Evolutionary conservation across 495 filamentous ascomycete species (phyloP).

Genomic region (Cudoniella acicularis): DNA sequence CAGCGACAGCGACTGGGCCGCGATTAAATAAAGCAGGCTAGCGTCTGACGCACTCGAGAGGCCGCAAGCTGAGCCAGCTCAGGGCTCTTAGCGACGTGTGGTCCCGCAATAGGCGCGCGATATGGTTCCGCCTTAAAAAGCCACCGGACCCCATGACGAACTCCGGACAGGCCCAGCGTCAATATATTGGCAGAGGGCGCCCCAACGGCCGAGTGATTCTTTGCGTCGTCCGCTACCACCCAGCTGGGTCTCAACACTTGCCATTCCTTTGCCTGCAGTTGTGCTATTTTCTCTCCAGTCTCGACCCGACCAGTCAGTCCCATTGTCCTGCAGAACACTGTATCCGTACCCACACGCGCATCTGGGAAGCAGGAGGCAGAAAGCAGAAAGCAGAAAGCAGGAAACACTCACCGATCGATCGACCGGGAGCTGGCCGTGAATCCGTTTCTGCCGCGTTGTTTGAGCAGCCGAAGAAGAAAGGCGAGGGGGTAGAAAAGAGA

Average conservation of each 20-base stretch:
- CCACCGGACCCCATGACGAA: conserved; percentile 21
- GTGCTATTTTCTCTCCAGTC: neutral
- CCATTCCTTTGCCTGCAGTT: neutral
- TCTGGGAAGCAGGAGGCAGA: neutral
- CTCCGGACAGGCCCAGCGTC: conserved; percentile 15
- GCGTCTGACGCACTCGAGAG: neutral
- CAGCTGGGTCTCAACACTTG: conserved; percentile 12
- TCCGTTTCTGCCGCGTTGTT: neutral
- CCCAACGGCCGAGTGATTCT: conserved; percentile 16
- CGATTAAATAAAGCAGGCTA: conserved; percentile 3
- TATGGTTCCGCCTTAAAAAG: conserved; percentile 13
- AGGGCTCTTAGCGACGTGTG: conserved; percentile 17
- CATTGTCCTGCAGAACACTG: neutral
- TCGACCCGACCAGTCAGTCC: neutral
- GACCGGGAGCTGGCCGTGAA: neutral
- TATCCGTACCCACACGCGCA: neutral
- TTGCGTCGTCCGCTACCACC: conserved; percentile 23
- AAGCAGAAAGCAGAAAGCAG: neutral
- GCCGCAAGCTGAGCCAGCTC: neutral
- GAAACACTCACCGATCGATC: neutral
- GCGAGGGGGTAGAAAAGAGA: neutral
- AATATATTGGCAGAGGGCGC: conserved; percentile 23
- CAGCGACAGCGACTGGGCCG: neutral
- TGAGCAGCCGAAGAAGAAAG: neutral
- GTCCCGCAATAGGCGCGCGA: conserved; percentile 22